Evolutionary conservation across 331 rosid species (phyloP).

Genomic region (Telfairia occidentalis): DNA sequence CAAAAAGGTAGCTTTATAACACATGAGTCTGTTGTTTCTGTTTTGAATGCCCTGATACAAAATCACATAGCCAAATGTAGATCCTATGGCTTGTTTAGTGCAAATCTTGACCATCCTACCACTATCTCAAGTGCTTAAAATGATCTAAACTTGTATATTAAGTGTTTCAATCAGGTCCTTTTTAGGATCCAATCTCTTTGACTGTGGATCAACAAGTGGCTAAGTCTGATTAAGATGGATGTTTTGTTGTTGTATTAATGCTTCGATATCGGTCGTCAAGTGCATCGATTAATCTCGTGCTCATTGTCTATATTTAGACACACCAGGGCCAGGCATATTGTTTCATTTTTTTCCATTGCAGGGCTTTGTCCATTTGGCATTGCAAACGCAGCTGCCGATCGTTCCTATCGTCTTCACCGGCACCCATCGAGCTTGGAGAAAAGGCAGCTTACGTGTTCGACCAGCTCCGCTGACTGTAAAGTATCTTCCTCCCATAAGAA

Average conservation of each 20-base stretch:
- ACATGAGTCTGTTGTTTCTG: not conserved
- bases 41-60: not conserved
- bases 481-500: constrained; percentile 40
- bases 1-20: constrained; percentile 29
- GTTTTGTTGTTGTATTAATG: not conserved
- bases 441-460: constrained; percentile 39
- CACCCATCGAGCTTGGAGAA: constrained; percentile 50
- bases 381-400: constrained; percentile 45
- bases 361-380: constrained; percentile 56
- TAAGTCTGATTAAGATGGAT: not conserved
- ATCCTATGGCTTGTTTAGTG: not conserved
- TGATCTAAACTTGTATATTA: not conserved
- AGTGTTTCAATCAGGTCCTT: not conserved
- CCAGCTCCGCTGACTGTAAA: constrained; percentile 33
- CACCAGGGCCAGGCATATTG: not conserved
- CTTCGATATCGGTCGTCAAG: not conserved
- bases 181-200: not conserved
- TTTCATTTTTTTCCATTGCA: constrained; percentile 8
- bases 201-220: not conserved
- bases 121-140: not conserved
- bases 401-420: constrained; percentile 44
- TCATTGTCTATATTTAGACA: not conserved
- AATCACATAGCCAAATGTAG: not conserved
- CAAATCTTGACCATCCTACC: not conserved
- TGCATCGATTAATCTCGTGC: not conserved